Conservation (phyloP, 2,329 filamentous ascomycete genomes). For the Alternaria novae-zelandiae region DNA sequence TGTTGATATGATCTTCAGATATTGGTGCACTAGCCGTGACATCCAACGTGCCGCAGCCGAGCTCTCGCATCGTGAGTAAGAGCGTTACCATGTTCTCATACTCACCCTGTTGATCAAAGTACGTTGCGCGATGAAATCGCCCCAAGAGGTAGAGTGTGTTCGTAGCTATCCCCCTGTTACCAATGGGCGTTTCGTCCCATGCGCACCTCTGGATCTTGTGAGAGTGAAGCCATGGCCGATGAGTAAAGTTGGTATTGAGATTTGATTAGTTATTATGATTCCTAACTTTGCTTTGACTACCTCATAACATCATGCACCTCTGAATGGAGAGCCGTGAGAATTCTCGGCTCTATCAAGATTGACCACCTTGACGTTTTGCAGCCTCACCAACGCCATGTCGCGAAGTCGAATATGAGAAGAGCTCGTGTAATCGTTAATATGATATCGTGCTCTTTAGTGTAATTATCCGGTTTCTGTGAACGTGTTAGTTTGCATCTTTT, state of each 20-base stretch:
- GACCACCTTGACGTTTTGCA: background rate
- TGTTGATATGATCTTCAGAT: background rate
- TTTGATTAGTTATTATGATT: background rate
- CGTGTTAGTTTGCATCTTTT: constrained; percentile 13
- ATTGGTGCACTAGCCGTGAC: background rate
- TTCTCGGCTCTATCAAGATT: background rate
- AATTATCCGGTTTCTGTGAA: constrained; percentile 30
- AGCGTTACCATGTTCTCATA: background rate
- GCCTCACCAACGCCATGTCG: background rate
- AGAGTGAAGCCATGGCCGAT: background rate
- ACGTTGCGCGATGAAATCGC: background rate
- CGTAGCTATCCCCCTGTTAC: background rate
- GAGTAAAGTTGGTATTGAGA: background rate
- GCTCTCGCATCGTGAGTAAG: background rate
- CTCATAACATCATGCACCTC: background rate
- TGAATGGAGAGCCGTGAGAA: background rate
- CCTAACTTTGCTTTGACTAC: background rate
- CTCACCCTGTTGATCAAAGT: background rate
- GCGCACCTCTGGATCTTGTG: background rate
- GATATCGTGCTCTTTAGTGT: background rate
- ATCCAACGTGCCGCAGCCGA: background rate
- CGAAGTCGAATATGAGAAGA: background rate
- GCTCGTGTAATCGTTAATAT: background rate
- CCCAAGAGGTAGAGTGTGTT: background rate
- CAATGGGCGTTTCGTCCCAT: background rate